Evolutionary conservation across 106 monocot genomes (phyloP).

Genomic region (Allium cepa): DNA sequence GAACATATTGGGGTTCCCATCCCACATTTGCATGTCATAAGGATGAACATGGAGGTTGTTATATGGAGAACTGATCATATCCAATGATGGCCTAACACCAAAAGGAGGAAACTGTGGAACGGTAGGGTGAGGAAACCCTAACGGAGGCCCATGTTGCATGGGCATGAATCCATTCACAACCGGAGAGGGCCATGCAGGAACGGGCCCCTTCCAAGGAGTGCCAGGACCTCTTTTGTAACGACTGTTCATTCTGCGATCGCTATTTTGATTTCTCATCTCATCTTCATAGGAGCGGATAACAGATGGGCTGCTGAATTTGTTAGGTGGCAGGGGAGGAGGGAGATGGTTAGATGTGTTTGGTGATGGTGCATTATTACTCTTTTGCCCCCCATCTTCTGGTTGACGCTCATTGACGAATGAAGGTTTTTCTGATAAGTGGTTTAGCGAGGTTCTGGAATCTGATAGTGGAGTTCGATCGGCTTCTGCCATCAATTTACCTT

Average conservation of each 20-base stretch:
- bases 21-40: conserved; percentile 67
- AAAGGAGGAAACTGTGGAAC: conserved; percentile 60
- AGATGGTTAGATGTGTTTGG: conserved; percentile 33
- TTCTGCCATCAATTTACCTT: conserved; percentile 23
- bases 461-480: conserved; percentile 27
- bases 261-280: conserved; percentile 40
- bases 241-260: conserved; percentile 32
- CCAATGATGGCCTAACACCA: conserved; percentile 60
- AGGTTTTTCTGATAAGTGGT: conserved; percentile 21
- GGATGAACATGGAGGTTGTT: conserved; percentile 42
- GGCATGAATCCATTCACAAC: conserved; percentile 69
- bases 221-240: conserved; percentile 49
- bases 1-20: conserved; percentile 38
- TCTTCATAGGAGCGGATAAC: conserved; percentile 34
- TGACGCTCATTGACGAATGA: conserved; percentile 18
- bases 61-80: conserved; percentile 49
- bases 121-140: conserved; percentile 50
- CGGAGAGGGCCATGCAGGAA: conserved; percentile 45
- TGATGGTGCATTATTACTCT: conserved; percentile 22
- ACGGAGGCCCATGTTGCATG: conserved; percentile 54
- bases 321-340: conserved; percentile 30
- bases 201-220: conserved; percentile 56
- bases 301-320: conserved; percentile 34
- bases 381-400: conserved; percentile 30
- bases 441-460: conserved; percentile 18